phyloP scores from a whole-genome alignment of 1,139 yeast species.

The Hyphopichia fennica region DNA sequence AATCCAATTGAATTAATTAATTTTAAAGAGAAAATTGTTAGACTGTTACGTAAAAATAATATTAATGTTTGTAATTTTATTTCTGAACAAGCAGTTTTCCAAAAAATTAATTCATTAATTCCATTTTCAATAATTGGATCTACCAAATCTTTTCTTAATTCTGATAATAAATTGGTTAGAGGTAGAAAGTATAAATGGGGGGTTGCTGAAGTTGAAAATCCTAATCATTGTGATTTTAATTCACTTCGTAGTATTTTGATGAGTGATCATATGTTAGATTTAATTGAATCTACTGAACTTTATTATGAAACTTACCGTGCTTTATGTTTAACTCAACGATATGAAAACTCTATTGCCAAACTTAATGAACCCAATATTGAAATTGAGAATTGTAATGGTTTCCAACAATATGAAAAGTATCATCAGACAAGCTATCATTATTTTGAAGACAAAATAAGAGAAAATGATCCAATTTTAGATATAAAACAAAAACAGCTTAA shows the following conservation, averaged over 20 bases:
- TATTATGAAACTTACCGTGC: conserved; percentile 57
- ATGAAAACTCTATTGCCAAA: not conserved
- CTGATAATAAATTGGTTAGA: conserved; percentile 42
- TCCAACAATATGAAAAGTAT: conserved; percentile 24
- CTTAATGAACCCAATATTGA: not conserved
- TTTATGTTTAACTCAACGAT: not conserved
- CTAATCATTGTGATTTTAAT: conserved; percentile 63
- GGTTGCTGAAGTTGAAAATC: conserved; percentile 65
- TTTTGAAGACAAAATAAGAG: conserved; percentile 39
- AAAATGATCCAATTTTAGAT: conserved; percentile 49
- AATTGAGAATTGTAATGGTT: not conserved
- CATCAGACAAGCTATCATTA: conserved; percentile 35
- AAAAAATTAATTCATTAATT: conserved; percentile 29
- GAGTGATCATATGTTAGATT: conserved; percentile 57
- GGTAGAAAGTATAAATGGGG: conserved; percentile 81
- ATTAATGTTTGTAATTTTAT: conserved; percentile 62
- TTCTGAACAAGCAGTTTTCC: conserved; percentile 35
- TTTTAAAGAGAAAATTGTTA: conserved; percentile 47
- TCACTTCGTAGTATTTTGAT: conserved; percentile 53
- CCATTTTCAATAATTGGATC: conserved; percentile 70
- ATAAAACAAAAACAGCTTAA: conserved; percentile 47
- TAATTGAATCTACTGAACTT: conserved; percentile 54
- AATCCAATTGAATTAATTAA: conserved; percentile 37
- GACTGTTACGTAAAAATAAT: conserved; percentile 43
- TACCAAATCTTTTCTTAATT: conserved; percentile 25